Conservation (phyloP, 495 filamentous ascomycete species). For the Corynascus novoguineensis region DNA sequence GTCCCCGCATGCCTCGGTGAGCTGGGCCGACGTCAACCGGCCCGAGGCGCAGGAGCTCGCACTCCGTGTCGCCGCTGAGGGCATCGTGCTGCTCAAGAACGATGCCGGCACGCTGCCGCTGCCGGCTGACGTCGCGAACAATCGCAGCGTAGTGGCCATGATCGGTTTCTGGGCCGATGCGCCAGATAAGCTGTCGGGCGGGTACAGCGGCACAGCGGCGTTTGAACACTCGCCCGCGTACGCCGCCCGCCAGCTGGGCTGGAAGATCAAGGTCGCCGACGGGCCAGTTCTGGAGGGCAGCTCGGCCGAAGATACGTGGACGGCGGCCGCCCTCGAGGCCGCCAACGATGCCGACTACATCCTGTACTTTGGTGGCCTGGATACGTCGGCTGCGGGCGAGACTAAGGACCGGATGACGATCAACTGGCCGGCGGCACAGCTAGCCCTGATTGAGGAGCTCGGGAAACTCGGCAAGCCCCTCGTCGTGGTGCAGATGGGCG, state of each 20-base stretch:
- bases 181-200: constrained; percentile 31
- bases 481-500: constrained; percentile 44
- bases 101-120: constrained; percentile 28
- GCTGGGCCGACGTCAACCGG: constrained; percentile 24
- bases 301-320: constrained; percentile 54
- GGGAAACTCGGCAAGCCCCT: constrained; percentile 36
- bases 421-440: constrained; percentile 41
- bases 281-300: constrained; percentile 40
- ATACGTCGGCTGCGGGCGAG: constrained; percentile 38
- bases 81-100: constrained; percentile 39
- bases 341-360: constrained; percentile 39
- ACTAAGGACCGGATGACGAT: constrained; percentile 39
- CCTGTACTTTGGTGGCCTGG: constrained; percentile 42
- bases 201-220: constrained; percentile 36
- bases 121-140: constrained; percentile 1
- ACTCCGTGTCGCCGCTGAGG: constrained; percentile 31
- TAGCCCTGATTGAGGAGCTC: constrained; percentile 37
- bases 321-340: constrained; percentile 38
- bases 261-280: background rate
- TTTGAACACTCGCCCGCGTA: constrained; percentile 32
- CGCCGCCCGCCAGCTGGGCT: constrained; percentile 28
- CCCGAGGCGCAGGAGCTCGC: constrained; percentile 30
- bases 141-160: constrained; percentile 30
- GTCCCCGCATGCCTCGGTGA: constrained; percentile 13
- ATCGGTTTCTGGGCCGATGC: constrained; percentile 40